Evolutionary conservation across 2,329 filamentous ascomycete species (phyloP), one percentile per base, ranked within the genome.

Genomic region (Colletotrichum musicola): DNA sequence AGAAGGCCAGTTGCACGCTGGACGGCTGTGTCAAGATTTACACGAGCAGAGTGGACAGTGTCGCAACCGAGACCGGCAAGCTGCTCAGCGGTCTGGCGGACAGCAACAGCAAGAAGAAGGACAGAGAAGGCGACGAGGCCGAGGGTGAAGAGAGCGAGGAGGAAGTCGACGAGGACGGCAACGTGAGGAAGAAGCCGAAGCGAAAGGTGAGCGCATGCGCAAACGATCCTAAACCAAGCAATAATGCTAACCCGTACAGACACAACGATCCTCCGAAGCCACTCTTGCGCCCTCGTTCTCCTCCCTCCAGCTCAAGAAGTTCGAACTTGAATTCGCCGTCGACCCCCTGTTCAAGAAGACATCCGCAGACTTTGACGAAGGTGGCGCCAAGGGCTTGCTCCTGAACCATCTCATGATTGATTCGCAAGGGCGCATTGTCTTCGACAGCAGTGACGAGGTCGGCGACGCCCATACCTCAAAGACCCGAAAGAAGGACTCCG

Each of bases 1-100:
- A 99, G 78, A 97, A 97, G 79, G 96, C 96, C 68, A 98, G 95
- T 82, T 98, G 94, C 82, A 99, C 96, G 0, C 86, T 99, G 18
- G 96, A 99, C 77, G 96, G 96, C 20, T 99, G 96, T 77, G 96
- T 99, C 77, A 99, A 99, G 83, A 98, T 99, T 76, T 99, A 99
- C 81, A 99, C 96, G 2, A 98, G 95, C 83, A 88, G 96, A 85
- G 95, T 99, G 57, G 96, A 99, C 82, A 98, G 95, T 78, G 96
- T 99, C 57, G 96, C 96, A 50, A 98, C 95, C 1, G 96, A 99
- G 81, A 99, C 96, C 0, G 95, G 95, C 59, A 97, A 97, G 80
- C 86, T 99, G 70, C 82, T 99, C 46, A 98, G 95, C 80, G 96
- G 96, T 66, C 84, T 99, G 69, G 95, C 96, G 22, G 95, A 98